Base-by-base conservation (phyloP, 176 grass and related monocot species). In the Bothriochloa decipiens region DNA sequence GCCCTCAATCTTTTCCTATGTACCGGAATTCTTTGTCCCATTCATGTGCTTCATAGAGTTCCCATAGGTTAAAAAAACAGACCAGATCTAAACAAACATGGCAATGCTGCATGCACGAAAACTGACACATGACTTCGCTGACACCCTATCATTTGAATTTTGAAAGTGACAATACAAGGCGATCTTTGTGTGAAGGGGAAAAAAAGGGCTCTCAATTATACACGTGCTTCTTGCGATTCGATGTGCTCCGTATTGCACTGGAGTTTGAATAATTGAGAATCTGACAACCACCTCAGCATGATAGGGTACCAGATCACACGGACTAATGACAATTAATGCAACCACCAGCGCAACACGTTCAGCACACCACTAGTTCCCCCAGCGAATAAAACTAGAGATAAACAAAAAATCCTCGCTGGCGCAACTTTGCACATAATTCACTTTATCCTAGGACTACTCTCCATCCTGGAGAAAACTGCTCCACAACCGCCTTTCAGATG, bases 261-360 rank as follows among this genome's bases (percentile, higher is more conserved):
- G 23, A 29, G 32, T 65, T 70, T 60, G 17, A 83, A 79, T 49
- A 50, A 77, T 26, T 33, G 63, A 29, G 41, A 70, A 71, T 64
- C 71, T 20, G 52, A 43, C 64, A 81, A n/a, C 63, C 70, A 75
- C 65, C 49, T 69, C 26, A 80, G 26, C 20, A 88, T 60, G 60
- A 46, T 12, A 27, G 53, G 22, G 47, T 37, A 5, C 16, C 23
- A 61, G 69, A 76, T 25, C 64, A 64, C 16, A 82, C 13, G 16
- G 64, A 76, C 75, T 20, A 65, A 55, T 27, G 72, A 65, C 20
- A 84, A 74, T 32, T 67, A 81, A 86, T 50, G 73, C 65, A 78
- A n/a, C 52, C 29, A 78, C 60, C 14, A 82, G 22, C 5, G 32
- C 73, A 71, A 57, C 42, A 45, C 22, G 52, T 33, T 53, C 57